Evolutionary conservation across 805 yeast species (phyloP), one percentile per base, ranked within the genome.

Genomic region (Candida bentonensis): DNA sequence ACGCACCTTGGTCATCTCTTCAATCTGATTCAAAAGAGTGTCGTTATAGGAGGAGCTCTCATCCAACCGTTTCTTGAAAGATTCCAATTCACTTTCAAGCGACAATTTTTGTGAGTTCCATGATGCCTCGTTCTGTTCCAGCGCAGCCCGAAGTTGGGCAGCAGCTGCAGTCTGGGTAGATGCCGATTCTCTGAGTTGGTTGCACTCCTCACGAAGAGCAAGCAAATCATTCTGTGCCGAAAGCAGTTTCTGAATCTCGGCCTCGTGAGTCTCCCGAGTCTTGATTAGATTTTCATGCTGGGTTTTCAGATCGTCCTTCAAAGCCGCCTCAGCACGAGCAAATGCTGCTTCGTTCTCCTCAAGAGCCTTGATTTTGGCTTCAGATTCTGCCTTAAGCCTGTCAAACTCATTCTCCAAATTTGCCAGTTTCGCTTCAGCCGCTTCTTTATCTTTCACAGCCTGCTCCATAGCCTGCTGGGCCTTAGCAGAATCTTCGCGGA

Each of bases 81-180:
- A 49, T 49, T 46, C 47, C 48, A 40, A 1, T 3, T 21, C 15
- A 15, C 22, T 40, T 22, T 34, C 28, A 30, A 26, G 22, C 4
- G 9, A 3, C 27, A 27, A 22, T 17, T 22, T 23, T 26, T 22
- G 26, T 2, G 27, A 23, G 21, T 27, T n/a, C 22, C n/a, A n/a
- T 11, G 36, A 30, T 17, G 7, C 36, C n/a, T 30, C 36, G n/a
- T 30, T 30, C 17, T 30, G 7, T 17, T 30, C 36, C 36, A 30
- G 17, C 7, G 36, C 11, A 4, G 36, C 5, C 5, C 36, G 13
- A 11, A 30, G n/a, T 15, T 30, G 36, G 17, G 36, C 36, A 30
- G 11, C 17, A 7, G 20, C 17, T 9, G 17, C 36, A 30, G 36
- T 9, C 36, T 30, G 36, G 17, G 36, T 9, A 9, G 36, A 30